Evolutionary conservation across 129 eudicot genomes (phyloP).

Genomic region (Mikania micrantha): DNA sequence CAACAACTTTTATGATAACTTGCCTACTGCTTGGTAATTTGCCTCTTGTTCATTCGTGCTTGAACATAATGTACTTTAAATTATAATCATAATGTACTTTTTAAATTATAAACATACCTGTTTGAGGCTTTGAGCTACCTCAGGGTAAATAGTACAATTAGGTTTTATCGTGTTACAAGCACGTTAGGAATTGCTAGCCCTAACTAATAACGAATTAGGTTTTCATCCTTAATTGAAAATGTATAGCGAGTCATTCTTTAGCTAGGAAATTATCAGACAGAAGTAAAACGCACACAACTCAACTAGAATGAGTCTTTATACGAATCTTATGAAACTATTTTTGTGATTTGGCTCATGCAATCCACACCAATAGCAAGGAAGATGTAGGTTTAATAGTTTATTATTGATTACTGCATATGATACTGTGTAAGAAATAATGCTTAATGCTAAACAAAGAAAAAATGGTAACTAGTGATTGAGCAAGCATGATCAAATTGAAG

Average conservation of each 20-base stretch:
- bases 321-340: not conserved
- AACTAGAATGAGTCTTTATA: not conserved
- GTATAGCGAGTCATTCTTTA: not conserved
- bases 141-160: no score
- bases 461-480: not conserved
- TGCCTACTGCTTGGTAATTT: conserved; percentile 78
- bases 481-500: not conserved
- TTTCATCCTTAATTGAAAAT: not conserved
- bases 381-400: not conserved
- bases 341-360: not conserved
- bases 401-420: not conserved
- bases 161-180: no score
- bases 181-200: no score
- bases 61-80: no score
- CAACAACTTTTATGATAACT: conserved; percentile 40
- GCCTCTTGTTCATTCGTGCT: not conserved
- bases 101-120: no score
- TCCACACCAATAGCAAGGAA: not conserved
- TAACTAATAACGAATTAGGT: not conserved
- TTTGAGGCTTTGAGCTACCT: no score
- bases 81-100: no score
- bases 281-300: not conserved
- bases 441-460: not conserved
- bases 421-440: not conserved
- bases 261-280: not conserved